Base-by-base conservation (phyloP, 202 grass and related monocot species). In the Schoenoplectus triqueter region DNA sequence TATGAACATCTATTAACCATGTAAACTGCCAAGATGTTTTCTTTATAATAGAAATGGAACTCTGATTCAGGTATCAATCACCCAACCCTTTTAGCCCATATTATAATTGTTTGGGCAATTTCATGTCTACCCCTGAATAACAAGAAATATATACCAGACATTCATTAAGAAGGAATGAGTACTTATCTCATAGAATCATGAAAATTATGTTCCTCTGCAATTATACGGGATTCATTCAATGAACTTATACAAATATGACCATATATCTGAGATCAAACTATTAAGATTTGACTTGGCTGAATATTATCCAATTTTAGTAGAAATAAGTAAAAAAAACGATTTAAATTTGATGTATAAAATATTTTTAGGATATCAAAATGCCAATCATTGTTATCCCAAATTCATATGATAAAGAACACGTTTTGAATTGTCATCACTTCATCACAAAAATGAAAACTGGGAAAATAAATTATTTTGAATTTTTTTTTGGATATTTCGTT, bases 41-140 rank as follows among this genome's bases (percentile, higher is more conserved):
- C 50, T 83, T 82, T 83, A 77, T 77, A 83, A 66, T 83, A 65
- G 31, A 52, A 82, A 67, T 57, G 80, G 80, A 67, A 57, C 80
- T 69, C 80, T 83, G 64, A 83, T 83, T 83, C 64, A 69, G 46
- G 45, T 67, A 83, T 56, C 64, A 83, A 64, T 66, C 65, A 66
- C 10, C 80, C 46, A 69, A 81, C 66, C 64, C 65, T 50, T 83
- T 83, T 67, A 42, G 18, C 65, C 19, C 14, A 13, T 69, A 83
- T 83, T 54, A 69, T 83, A 83, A 57, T 83, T 83, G 80, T 83
- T 10, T 42, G 47, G 47, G 10, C 7, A 83, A 51, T 83, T 69
- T 56, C 80, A 83, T 52, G 22, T 52, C 47, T 31, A 67, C 64
- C 64, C 64, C 10, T 83, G 14, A 1, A 83, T 69, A 49, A 21